Evolutionary conservation across 2,329 filamentous ascomycete genomes (phyloP), one percentile per base, ranked within the genome.

Genomic region (Fusarium liriodendri): DNA sequence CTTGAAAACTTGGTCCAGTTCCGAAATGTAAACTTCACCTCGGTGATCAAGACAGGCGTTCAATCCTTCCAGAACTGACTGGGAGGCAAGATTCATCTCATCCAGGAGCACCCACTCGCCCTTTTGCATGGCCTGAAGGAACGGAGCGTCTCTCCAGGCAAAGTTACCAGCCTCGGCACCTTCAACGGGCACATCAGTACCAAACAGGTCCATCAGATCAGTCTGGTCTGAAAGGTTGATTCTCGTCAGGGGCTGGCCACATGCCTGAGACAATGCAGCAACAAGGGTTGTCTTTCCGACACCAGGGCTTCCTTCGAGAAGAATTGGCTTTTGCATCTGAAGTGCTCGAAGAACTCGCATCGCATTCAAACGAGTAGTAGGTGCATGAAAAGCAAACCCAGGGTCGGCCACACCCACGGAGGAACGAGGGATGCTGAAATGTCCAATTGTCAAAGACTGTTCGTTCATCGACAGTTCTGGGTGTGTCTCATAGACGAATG

Each of bases 151-250:
- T 76, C 95, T 91, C 97, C 97, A 99, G 1, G 94, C 93, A 79
- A 99, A 99, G 69, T 94, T 93, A 1, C 97, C 97, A 9, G 95
- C 93, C 78, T 94, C 91, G 1, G 93, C 95, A n/a, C 95, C 95
- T 83, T 98, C 97, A 5, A 98, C 92, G 0, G 97, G 97, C 9
- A 98, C 95, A 84, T 99, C 97, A 0, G 96, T 98, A 68, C 97
- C 97, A 81, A 99, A 99, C 1, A 99, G 86, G 81, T 99, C 97
- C 89, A 98, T 98, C 59, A 99, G 85, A 82, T 99, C 97, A 0
- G 97, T 99, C 83, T 99, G 97, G 77, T 99, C 97, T 0, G 97
- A 98, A 69, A 99, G 87, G 79, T 99, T 99, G 83, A 99, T 98
- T 77, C 97, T 90, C 1, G 95, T 98, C 72, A 99, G 84, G 9